Percentiles rank a stretch among this genome's conserved stretches.
Evolutionary conservation across 1,284 basidiomycete genomes (phyloP).

Genomic region (Stereum hirsutum): DNA sequence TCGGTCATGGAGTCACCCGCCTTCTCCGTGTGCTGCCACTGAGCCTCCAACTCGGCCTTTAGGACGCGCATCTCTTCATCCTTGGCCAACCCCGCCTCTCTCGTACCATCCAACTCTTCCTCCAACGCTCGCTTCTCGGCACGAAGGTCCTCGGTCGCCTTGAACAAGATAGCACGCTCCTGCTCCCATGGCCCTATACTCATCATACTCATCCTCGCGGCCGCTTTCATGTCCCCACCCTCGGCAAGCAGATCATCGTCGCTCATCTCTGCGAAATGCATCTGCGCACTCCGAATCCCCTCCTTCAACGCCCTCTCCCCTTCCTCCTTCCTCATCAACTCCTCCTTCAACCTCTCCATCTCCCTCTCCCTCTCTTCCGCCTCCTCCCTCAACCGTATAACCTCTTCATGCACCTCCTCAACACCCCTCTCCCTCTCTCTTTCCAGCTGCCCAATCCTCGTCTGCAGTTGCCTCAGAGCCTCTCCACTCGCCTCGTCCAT

Average conservation of each 20-base stretch:
- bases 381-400: constrained; percentile 25
- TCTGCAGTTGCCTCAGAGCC: constrained; percentile 57
- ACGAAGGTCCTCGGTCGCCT: constrained; percentile 31
- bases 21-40: constrained; percentile 49
- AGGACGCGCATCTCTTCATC: constrained; percentile 38
- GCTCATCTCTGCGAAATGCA: constrained; percentile 48
- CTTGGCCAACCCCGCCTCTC: constrained; percentile 23
- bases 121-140: constrained; percentile 22
- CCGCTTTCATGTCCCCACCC: constrained; percentile 32
- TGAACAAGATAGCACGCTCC: constrained; percentile 35
- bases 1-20: constrained; percentile 18
- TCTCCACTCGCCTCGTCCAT: constrained; percentile 73
- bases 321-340: constrained; percentile 40
- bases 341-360: constrained; percentile 32
- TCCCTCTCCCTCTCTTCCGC: constrained; percentile 22
- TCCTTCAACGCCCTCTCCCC: constrained; percentile 39
- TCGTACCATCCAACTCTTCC: constrained; percentile 18
- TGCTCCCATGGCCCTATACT: constrained; percentile 40
- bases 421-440: constrained; percentile 43
- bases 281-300: constrained; percentile 41
- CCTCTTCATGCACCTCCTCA: constrained; percentile 15
- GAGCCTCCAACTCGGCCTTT: constrained; percentile 40
- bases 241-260: constrained; percentile 2
- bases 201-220: constrained; percentile 27
- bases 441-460: constrained; percentile 51